Base-by-base conservation (phyloP, 352 stramenopile genomes). In the Globisporangium yorkense region DNA sequence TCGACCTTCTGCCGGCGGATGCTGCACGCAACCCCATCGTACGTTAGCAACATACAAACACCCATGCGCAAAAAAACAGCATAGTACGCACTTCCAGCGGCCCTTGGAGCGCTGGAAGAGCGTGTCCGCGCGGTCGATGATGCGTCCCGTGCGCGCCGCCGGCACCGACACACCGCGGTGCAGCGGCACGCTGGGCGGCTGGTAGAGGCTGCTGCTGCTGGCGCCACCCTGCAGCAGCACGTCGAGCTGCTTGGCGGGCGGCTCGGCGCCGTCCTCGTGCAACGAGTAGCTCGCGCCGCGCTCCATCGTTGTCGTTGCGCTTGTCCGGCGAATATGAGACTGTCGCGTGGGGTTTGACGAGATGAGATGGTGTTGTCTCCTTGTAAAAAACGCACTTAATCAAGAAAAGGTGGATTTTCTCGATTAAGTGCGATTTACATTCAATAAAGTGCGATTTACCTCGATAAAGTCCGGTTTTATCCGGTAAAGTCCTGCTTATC, bases 1-100 rank as follows among this genome's bases (percentile, higher is more conserved):
- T 82, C 75, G 56, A 88, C 73, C 62, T 90, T 90, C 33, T 88
- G 59, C 24, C 84, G 84, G 3, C 78, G 77, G 63, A 94, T 92
- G 47, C 84, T 94, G 64, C 54, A 47, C 27, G 33, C 18, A 46
- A 33, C 18, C 13, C 20, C 18, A 41, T 18, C 4, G 6, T 1
- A 43, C 24, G 24, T 27, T 27, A 27, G 24, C 24, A 27, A 2
- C 24, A 27, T 27, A 27, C 24, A 27, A 27, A 27, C 24, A 27
- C 24, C 24, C 24, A 27, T 27, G 24, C 24, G 24, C 24, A 27
- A 2, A 27, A 27, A 27, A 27, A 27, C 24, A 27, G 24, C 24
- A 27, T 27, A 59, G 12, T 1, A 84, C 78, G 59, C 61, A 91
- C 81, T 91, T 91, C 81, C 81, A 91, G 61, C 84, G 78, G 12